phyloP scores from a whole-genome alignment of 768 basidiomycete species.

The Suillus paluster region DNA sequence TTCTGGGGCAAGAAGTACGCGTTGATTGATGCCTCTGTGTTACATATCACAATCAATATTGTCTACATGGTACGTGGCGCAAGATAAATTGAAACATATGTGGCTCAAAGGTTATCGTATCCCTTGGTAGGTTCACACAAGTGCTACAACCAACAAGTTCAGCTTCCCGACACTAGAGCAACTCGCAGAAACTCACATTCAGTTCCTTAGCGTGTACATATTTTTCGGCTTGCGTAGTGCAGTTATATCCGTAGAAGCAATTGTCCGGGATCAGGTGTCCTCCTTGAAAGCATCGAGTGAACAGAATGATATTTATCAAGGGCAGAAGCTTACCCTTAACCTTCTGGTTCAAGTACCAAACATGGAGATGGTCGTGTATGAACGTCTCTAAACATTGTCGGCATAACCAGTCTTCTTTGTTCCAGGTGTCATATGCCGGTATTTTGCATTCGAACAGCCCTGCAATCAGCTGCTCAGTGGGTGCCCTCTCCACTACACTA shows the following conservation, averaged over 20 bases:
- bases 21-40: too few relatives aligned
- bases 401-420: slow-evolving; percentile 35
- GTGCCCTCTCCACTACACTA: slow-evolving; percentile 7
- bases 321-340: slow-evolving; percentile 19
- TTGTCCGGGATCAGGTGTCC: slow-evolving; percentile 21
- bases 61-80: too few relatives aligned
- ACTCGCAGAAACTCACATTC: too few relatives aligned
- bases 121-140: too few relatives aligned
- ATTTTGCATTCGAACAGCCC: slow-evolving; percentile 22
- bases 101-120: too few relatives aligned
- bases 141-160: too few relatives aligned
- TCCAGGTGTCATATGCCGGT: slow-evolving; percentile 26
- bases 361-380: slow-evolving; percentile 26
- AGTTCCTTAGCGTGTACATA: too few relatives aligned
- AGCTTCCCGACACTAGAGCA: too few relatives aligned
- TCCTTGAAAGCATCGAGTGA: slow-evolving; percentile 1
- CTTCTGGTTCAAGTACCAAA: slow-evolving; percentile 31
- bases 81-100: too few relatives aligned
- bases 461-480: slow-evolving; percentile 13
- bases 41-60: too few relatives aligned
- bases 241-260: slow-evolving; percentile 39
- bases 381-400: slow-evolving; percentile 29
- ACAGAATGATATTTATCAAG: not conserved
- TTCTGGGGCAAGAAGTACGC: too few relatives aligned
- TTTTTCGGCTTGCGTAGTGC: slow-evolving; percentile 26